Evolutionary conservation across 345 rosid species (phyloP).

Genomic region (Gynandropsis gynandra): DNA sequence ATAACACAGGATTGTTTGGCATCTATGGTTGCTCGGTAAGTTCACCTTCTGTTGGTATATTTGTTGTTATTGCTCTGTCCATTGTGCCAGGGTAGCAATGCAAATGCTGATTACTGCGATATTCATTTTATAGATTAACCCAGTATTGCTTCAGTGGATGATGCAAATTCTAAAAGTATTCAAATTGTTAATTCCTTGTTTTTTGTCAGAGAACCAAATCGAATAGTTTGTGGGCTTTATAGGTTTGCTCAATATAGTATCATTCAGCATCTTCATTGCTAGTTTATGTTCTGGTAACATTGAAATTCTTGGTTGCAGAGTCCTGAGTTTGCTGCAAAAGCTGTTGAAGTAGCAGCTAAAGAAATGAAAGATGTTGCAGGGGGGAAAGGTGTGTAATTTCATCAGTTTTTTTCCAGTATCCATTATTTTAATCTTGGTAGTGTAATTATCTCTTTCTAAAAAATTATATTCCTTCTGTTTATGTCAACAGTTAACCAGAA

Average conservation of each 20-base stretch:
- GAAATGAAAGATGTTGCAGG: conserved; percentile 50
- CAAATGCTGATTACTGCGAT: neutral
- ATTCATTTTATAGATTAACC: neutral
- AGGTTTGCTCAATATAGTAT: conserved; percentile 1
- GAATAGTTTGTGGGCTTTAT: neutral
- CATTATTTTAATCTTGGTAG: neutral
- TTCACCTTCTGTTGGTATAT: neutral
- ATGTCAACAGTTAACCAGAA: conserved; percentile 35
- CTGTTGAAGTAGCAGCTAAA: conserved; percentile 47
- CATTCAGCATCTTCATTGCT: conserved; percentile 5
- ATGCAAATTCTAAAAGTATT: too few relatives aligned
- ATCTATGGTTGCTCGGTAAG: conserved; percentile 69
- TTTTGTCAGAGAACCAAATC: neutral
- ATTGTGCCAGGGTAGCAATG: neutral
- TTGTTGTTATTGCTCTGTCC: too few relatives aligned
- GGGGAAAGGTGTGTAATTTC: conserved; percentile 42
- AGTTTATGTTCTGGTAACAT: conserved; percentile 1
- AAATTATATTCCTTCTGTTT: neutral
- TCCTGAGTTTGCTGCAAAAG: conserved; percentile 43
- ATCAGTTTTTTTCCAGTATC: neutral
- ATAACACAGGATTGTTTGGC: conserved; percentile 62
- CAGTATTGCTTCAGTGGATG: neutral
- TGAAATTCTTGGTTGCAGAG: conserved; percentile 30
- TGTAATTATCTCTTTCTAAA: neutral
- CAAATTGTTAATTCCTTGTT: neutral